Base-by-base conservation (phyloP, 2,329 filamentous ascomycete genomes). In the Trichoderma afroharzianum region DNA sequence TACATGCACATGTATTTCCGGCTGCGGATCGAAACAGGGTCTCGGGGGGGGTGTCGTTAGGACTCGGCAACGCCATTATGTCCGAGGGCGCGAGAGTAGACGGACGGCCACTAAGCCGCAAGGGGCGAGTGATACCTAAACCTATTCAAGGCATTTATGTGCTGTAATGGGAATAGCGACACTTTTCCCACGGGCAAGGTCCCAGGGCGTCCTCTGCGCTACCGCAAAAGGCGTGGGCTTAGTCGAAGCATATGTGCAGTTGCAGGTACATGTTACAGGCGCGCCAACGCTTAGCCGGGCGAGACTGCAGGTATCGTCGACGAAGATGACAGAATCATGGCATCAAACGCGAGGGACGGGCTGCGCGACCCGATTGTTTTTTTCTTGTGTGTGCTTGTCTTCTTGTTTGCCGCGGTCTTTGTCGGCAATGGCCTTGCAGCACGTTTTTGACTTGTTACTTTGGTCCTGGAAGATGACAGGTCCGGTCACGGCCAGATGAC, bases 21-120 rank as follows among this genome's bases (percentile, higher is more conserved):
- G 39, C 61, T 70, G 58, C 67, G 67, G 67, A 68, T 68, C 50
- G 32, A 63, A 36, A 36, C 18, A 62, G 32, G 70, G 73, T 36
- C 58, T 58, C 28, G 36, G 69, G 71, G 69, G 71, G 71, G 73
- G 28, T 74, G 53, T 70, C 64, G 15, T 71, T 74, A 75, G 71
- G 63, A 18, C 28, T 81, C 80, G 80, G 80, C 77, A 74, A 76
- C 76, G 76, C 81, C 75, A 79, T 81, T 82, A 82, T 83, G 80
- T 82, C 81, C 81, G 81, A 83, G 80, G 68, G n/a, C 68, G 68
- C 66, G 66, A 68, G 36, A 68, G 36, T n/a, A 53, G 43, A 21
- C 43, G 30, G 36, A 36, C 61, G 18, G 61, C 47, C 47, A 32
- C 58, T 28, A 62, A 15, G 21, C 58, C 33, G 21, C 63, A 63